These are phyloP conservation scores for Pythium biforme DNA, from an alignment of 352 stramenopile genomes.

Conservation along the genomic window DNA sequence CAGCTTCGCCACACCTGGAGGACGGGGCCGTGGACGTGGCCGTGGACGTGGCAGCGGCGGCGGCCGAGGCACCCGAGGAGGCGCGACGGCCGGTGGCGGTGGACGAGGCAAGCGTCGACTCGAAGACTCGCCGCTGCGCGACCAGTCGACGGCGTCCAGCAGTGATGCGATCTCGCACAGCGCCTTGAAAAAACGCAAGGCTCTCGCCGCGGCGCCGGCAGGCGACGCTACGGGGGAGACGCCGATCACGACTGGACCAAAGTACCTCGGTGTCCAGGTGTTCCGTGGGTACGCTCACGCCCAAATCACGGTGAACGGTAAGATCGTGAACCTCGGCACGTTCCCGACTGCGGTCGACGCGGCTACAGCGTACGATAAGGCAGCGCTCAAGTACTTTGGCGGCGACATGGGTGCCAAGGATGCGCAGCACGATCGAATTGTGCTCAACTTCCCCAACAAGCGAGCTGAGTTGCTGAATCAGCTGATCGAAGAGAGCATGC, in stretches of 20 bases:
- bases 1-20: constrained; percentile 22
- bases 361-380: constrained; percentile 80
- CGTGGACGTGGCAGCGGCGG: constrained; percentile 33
- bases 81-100: constrained; percentile 18
- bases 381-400: constrained; percentile 72
- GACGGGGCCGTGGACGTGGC: constrained; percentile 37
- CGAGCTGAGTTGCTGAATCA: constrained; percentile 57
- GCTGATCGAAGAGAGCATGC: constrained; percentile 60
- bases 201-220: not conserved
- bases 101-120: constrained; percentile 59
- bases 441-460: constrained; percentile 76
- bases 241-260: constrained; percentile 24
- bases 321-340: constrained; percentile 72
- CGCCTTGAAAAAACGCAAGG: constrained; percentile 39
- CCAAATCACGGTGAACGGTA: constrained; percentile 77
- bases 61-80: constrained; percentile 23
- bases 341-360: constrained; percentile 69
- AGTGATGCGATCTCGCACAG: not conserved
- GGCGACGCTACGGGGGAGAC: not conserved
- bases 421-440: constrained; percentile 44
- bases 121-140: constrained; percentile 28
- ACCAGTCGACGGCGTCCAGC: not conserved
- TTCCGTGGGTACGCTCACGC: constrained; percentile 73
- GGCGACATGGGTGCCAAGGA: constrained; percentile 40
- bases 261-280: constrained; percentile 72